phyloP scores from a whole-genome alignment of 176 grass and related monocot genomes.

The Saccharum spontaneum region DNA sequence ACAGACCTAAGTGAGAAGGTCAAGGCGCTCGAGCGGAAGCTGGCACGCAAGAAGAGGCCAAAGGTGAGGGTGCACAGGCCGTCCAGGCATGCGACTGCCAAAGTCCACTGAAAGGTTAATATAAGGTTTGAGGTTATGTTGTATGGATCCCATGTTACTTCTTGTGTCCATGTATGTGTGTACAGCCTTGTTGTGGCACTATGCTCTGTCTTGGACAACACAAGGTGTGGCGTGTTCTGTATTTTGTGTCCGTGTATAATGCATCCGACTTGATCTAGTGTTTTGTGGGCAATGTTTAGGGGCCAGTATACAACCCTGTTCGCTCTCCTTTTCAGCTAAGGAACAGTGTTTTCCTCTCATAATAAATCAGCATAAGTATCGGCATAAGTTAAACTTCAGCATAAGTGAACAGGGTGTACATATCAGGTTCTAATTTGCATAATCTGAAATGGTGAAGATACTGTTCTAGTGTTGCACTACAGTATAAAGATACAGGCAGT shows the following conservation, averaged over 20 bases:
- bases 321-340: no score
- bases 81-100: background rate
- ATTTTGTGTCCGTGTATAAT: background rate
- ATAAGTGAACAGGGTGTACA: no score
- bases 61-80: constrained; percentile 47
- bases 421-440: background rate
- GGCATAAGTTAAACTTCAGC: no score
- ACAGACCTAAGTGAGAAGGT: constrained; percentile 66
- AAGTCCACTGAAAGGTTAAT: background rate
- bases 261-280: background rate
- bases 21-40: constrained; percentile 53
- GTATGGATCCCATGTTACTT: constrained; percentile 1
- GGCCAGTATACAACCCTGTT: background rate
- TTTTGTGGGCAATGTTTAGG: background rate
- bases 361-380: no score
- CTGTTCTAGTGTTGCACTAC: background rate
- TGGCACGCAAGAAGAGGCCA: constrained; percentile 50
- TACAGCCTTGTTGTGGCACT: background rate
- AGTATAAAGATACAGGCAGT: background rate
- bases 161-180: background rate
- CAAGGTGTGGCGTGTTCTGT: background rate
- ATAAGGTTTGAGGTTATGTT: background rate
- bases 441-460: background rate
- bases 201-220: background rate
- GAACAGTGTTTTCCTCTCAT: no score